Base-by-base conservation (phyloP, 1,139 yeast genomes). In the Taphrina deformans region DNA sequence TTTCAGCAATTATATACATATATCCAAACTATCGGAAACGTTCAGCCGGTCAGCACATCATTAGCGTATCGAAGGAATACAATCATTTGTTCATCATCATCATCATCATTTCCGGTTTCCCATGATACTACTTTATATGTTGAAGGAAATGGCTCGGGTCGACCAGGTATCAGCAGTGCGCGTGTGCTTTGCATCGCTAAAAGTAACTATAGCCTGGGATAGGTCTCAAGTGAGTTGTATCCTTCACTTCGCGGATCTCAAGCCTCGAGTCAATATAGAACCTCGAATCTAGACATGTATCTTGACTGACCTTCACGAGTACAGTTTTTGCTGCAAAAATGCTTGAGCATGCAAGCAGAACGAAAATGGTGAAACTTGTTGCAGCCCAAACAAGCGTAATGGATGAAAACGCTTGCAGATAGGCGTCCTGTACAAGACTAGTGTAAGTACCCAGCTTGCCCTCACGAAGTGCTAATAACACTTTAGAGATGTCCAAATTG, bases 11-110 rank as follows among this genome's bases (percentile, higher is more conserved):
- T 23, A 44, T 44, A 44, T n/a, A 44, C 21, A 44, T 44, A 44
- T 21, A 12, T 27, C 9, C 7, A 21, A 44, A 21, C 2, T 29
- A 10, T 44, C 48, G 27, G 48, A 23, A 10, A 44, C 27, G 27
- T 21, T 21, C 48, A 21, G 27, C 27, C 16, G 48, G 35, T 29
- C 53, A 29, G 23, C 53, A 48, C 53, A 27, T 16, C 53, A 18
- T 26, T 48, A 48, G 53, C 53, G 53, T 48, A 48, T 48, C 53
- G 10, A 9, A 44, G 48, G 27, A 44, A 44, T 44, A 21, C 24
- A 44, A 2, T 44, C 27, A 21, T 44, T 44, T 23, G 48, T 44
- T 18, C 48, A 10, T 44, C 16, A 7, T n/a, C n/a, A n/a, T n/a
- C n/a, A n/a, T n/a, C n/a, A n/a, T n/a, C n/a, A n/a, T n/a, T n/a